Evolutionary conservation across 495 filamentous ascomycete species (phyloP), one percentile per base, ranked within the genome.

Genomic region (Halenospora varia): DNA sequence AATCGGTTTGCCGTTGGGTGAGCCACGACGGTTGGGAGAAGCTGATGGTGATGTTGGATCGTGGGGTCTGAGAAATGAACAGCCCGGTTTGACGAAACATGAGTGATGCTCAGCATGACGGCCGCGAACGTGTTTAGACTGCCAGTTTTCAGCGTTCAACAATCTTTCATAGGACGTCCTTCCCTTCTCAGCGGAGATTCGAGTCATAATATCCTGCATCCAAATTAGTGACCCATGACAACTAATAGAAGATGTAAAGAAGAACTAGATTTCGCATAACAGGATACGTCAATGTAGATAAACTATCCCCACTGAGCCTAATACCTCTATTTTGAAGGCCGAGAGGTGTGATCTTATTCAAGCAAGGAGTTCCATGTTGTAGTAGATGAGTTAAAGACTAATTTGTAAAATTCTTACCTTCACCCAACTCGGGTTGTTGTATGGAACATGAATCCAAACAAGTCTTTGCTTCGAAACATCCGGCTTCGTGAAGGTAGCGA

Each of bases 391-490:
- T n/a, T n/a, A n/a, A n/a, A n/a, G n/a, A n/a, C n/a, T n/a, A n/a
- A n/a, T n/a, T n/a, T n/a, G n/a, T n/a, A n/a, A n/a, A n/a, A n/a
- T n/a, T n/a, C 22, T 53, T 63, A 78, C 76, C 64, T 79, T 82
- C 11, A 87, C 85, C 85, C 85, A 88, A 6, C 77, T 75, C 2
- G 85, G 79, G 66, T 87, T 83, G 2, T 80, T 88, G 57, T 79
- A 88, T 0, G 84, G 84, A 24, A 86, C 67, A 63, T 88, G 85
- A 39, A 87, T 79, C 85, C 85, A 88, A 53, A 81, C 75, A 35
- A 87, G 77, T 62, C 83, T 56, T 18, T 56, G 51, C 13, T 42
- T 8, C 24, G 15, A 11, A 24, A 17, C 72, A 51, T 77, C 74
- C 0, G 35, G 35, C 35, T 40, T 40, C 9, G n/a, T 9, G n/a